phyloP scores from a whole-genome alignment of 306 rosid genomes.

The Erythrophleum fordii region DNA sequence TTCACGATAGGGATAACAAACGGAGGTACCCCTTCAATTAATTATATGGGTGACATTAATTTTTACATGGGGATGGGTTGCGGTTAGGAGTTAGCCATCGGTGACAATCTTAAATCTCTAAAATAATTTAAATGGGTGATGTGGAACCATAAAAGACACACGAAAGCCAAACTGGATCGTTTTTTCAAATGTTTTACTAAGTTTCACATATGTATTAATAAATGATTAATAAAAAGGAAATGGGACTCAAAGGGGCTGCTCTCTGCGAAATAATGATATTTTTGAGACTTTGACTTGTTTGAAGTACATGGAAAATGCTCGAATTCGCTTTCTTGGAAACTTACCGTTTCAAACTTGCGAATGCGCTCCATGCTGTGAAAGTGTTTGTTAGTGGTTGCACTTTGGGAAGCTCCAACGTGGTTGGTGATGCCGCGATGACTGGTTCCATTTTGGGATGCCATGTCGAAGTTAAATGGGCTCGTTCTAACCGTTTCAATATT shows the following conservation, averaged over 20 bases:
- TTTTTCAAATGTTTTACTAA: too few relatives aligned
- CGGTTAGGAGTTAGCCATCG: slow-evolving; percentile 60
- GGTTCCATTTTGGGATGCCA: neutral
- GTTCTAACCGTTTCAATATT: neutral
- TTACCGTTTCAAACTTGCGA: neutral
- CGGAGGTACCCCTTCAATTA: neutral
- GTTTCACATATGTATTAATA: too few relatives aligned
- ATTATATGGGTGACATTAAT: neutral
- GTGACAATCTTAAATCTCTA: neutral
- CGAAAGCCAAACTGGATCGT: neutral
- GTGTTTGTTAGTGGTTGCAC: neutral
- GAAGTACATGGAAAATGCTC: neutral
- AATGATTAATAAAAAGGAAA: neutral
- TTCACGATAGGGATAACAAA: neutral
- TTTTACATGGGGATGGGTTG: slow-evolving; percentile 20
- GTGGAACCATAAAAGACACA: neutral
- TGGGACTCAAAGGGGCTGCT: neutral
- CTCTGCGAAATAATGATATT: too few relatives aligned
- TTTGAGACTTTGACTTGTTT: neutral
- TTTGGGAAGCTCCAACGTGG: neutral
- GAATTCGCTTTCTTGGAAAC: neutral
- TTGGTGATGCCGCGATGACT: neutral
- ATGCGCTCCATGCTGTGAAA: neutral
- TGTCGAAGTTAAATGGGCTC: neutral
- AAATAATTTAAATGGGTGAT: neutral